Evolutionary conservation across 225 moss, liverwort and hornwort species (phyloP).

Genomic region (Marchantia paleacea): DNA sequence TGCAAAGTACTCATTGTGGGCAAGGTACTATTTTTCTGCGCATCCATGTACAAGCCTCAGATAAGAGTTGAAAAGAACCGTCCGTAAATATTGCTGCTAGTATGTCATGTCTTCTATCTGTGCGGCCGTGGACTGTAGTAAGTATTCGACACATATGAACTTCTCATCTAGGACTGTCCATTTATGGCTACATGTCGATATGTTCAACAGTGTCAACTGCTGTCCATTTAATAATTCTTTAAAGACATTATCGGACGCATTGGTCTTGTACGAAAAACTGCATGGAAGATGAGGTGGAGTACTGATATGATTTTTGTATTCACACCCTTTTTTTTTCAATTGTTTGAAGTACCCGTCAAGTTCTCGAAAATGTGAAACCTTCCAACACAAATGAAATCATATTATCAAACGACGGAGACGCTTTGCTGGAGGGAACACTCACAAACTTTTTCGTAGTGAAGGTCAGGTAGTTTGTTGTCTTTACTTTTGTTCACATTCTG

Average conservation of each 20-base stretch:
- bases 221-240: too few relatives aligned
- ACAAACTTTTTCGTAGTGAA: constrained; percentile 85
- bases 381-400: constrained; percentile 54
- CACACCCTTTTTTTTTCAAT: background rate
- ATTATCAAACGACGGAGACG: constrained; percentile 69
- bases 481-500: background rate
- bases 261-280: background rate
- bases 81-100: background rate
- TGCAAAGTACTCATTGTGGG: constrained; percentile 76
- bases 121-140: too few relatives aligned
- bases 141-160: too few relatives aligned
- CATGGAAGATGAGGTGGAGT: background rate
- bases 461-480: constrained; percentile 6
- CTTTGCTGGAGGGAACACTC: constrained; percentile 64
- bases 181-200: too few relatives aligned
- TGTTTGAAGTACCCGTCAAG: constrained; percentile 41
- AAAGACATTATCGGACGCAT: too few relatives aligned
- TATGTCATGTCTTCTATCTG: too few relatives aligned
- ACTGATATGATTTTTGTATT: background rate
- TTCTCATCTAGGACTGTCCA: too few relatives aligned
- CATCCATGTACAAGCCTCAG: background rate
- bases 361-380: constrained; percentile 58
- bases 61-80: background rate
- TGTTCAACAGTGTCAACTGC: too few relatives aligned
- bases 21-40: constrained; percentile 28